Percentiles rank a stretch among this genome's conserved stretches.
phyloP scores from a whole-genome alignment of 1,139 yeast species.

The Nakaseomyces delphensis region DNA sequence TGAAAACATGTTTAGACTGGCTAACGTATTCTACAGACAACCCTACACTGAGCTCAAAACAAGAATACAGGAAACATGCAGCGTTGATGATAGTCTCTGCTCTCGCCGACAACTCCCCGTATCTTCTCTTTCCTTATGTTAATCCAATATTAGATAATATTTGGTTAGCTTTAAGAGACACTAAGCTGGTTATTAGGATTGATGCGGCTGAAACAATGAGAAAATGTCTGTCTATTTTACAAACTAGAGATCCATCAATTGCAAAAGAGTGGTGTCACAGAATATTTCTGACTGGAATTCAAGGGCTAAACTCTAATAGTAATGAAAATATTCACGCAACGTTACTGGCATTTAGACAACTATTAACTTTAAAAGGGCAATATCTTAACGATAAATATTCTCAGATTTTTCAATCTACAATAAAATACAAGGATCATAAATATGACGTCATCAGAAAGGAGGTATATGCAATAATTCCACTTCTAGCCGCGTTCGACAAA shows the following conservation, averaged over 20 bases:
- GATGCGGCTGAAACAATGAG: conserved; percentile 82
- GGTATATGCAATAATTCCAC: conserved; percentile 72
- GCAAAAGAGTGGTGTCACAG: conserved; percentile 67
- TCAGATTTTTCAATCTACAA: conserved; percentile 66
- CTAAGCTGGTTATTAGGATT: conserved; percentile 60
- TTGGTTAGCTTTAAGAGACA: conserved; percentile 82
- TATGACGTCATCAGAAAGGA: conserved; percentile 71
- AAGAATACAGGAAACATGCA: conserved; percentile 80
- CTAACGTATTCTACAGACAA: conserved; percentile 46
- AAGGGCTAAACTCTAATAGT: conserved; percentile 41
- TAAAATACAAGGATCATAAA: conserved; percentile 70
- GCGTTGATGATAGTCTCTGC: conserved; percentile 80
- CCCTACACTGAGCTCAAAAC: conserved; percentile 48
- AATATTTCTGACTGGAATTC: conserved; percentile 54
- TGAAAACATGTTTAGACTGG: conserved; percentile 86
- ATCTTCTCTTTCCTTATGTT: conserved; percentile 68
- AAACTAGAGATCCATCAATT: conserved; percentile 65
- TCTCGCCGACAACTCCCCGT: conserved; percentile 81
- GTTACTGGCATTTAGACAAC: conserved; percentile 70
- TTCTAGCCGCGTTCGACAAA: conserved; percentile 71
- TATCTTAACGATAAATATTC: conserved; percentile 67
- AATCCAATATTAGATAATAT: conserved; percentile 72
- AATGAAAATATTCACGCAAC: conserved; percentile 81
- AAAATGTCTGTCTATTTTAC: conserved; percentile 67
- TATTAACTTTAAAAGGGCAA: conserved; percentile 56